A percentile compares a stretch with the other conserved stretches of the same genome.
Evolutionary conservation across 148 eudicot species (phyloP).

Genomic region (Simmondsia chinensis): DNA sequence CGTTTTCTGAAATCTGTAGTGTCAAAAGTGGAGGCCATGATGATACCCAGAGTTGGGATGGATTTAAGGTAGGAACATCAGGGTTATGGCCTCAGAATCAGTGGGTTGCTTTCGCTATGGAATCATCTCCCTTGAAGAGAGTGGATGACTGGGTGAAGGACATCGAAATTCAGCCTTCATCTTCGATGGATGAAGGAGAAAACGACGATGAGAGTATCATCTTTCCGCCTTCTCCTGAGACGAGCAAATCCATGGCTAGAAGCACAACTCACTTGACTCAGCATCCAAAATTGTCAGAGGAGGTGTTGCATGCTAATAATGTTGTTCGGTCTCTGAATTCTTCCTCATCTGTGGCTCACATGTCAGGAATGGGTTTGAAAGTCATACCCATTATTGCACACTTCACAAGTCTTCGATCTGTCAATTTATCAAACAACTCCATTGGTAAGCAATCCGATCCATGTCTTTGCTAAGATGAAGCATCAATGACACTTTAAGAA

Average conservation of each 20-base stretch:
- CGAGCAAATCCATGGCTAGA: slow-evolving; percentile 19
- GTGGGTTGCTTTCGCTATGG: slow-evolving; percentile 74
- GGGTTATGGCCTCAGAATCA: slow-evolving; percentile 86
- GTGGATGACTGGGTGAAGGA: slow-evolving; percentile 76
- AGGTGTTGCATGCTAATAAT: slow-evolving; percentile 59
- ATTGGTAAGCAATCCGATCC: slow-evolving; percentile 34
- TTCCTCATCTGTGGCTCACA: slow-evolving; percentile 87
- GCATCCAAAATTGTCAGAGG: slow-evolving; percentile 40
- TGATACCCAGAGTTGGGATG: slow-evolving; percentile 25
- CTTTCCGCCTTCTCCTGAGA: slow-evolving; percentile 59
- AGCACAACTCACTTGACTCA: slow-evolving; percentile 14
- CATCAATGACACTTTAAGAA: neutral
- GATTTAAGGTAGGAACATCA: slow-evolving; percentile 33
- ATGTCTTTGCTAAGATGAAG: neutral
- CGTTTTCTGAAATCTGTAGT: slow-evolving; percentile 21
- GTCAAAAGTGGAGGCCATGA: slow-evolving; percentile 13
- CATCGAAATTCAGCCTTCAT: slow-evolving; percentile 27
- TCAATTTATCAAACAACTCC: slow-evolving; percentile 77
- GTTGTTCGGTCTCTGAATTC: slow-evolving; percentile 74
- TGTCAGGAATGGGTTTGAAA: slow-evolving; percentile 68
- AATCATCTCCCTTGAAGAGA: slow-evolving; percentile 45
- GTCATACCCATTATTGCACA: slow-evolving; percentile 56
- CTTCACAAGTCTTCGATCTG: slow-evolving; percentile 70
- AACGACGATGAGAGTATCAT: slow-evolving; percentile 13
- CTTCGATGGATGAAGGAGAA: slow-evolving; percentile 12